phyloP scores from a whole-genome alignment of 140 eudicot genomes.

The Stevia rebaudiana region DNA sequence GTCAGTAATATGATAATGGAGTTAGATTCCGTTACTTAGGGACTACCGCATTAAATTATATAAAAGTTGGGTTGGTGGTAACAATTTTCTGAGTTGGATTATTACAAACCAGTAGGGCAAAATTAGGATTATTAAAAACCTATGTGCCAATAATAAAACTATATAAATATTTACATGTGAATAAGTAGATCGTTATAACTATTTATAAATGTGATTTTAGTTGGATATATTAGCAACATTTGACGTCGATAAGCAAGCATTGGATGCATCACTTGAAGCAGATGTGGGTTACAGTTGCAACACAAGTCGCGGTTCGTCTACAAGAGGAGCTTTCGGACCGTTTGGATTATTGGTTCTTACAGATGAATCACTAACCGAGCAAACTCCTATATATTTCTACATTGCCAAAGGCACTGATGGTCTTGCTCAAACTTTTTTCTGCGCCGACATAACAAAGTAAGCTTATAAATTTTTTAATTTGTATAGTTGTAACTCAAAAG shows the following conservation, averaged over 20 bases:
- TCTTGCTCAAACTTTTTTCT: constrained; percentile 46
- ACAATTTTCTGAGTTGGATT: too few species aligned
- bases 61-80: too few species aligned
- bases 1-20: too few species aligned
- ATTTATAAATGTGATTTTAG: constrained; percentile 35
- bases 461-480: too few species aligned
- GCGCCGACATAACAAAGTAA: constrained; percentile 74
- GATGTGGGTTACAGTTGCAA: constrained; percentile 62
- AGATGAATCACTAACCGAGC: constrained; percentile 53
- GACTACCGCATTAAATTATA: too few species aligned
- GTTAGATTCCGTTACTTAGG: too few species aligned
- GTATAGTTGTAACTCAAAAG: too few species aligned
- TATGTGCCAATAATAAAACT: too few species aligned
- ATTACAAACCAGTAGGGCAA: too few species aligned
- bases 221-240: constrained; percentile 67
- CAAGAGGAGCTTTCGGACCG: constrained; percentile 68
- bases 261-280: constrained; percentile 33
- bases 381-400: constrained; percentile 79
- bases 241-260: constrained; percentile 35
- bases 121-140: too few species aligned
- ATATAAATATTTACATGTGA: too few species aligned
- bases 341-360: constrained; percentile 80
- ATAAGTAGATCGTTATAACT: too few species aligned
- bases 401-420: constrained; percentile 56
- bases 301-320: constrained; percentile 53